Evolutionary conservation across 768 basidiomycete species (phyloP), one percentile per base, ranked within the genome.

Genomic region (Phaeotremella skinneri): DNA sequence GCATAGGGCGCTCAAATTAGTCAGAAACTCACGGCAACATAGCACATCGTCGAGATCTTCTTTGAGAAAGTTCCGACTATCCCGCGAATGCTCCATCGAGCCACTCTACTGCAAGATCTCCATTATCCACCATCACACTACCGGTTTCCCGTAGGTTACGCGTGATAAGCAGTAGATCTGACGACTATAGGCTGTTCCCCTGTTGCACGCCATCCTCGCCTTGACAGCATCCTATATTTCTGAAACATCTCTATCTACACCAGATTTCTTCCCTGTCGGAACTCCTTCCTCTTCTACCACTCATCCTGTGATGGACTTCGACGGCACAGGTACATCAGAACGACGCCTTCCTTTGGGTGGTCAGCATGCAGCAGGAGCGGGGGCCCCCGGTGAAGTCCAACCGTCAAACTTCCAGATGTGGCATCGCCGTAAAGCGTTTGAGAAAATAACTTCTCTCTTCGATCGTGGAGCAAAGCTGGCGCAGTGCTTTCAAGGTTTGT

Each of bases 171-270:
- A 30, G n/a, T 55, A 26, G 17, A 31, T 2, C 50, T 31, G 9
- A n/a, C 29, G n/a, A 4, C 29, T 42, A 4, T 42, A 70, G 68
- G 41, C 52, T 3, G 56, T 48, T n/a, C 49, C 64, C 6, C 63
- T 73, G 4, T 41, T 73, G 0, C 72, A 73, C 37, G 67, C 66
- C 31, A 70, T 73, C 48, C 49, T 73, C 4, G 69, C 67, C 2
- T 52, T 70, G 14, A 55, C 65, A 3, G 58, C 72, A 5, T 52
- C 58, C 37, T 59, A 67, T 49, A 56, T 70, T 37, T 58, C 69
- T 6, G 58, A 56, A 32, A 52, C 56, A 3, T 42, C 54, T 4
- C 55, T 73, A 0, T 58, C 60, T 9, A 53, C 61, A 2, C 21
- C 52, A 20, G 63, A 60, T 9, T 70, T 64, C 34, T 70, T 68